Percentiles rank a stretch among this genome's conserved stretches.
These are phyloP conservation scores for Dactylellina drechsleri DNA, from an alignment of 2,329 filamentous ascomycete species.

Conservation along the genomic window DNA sequence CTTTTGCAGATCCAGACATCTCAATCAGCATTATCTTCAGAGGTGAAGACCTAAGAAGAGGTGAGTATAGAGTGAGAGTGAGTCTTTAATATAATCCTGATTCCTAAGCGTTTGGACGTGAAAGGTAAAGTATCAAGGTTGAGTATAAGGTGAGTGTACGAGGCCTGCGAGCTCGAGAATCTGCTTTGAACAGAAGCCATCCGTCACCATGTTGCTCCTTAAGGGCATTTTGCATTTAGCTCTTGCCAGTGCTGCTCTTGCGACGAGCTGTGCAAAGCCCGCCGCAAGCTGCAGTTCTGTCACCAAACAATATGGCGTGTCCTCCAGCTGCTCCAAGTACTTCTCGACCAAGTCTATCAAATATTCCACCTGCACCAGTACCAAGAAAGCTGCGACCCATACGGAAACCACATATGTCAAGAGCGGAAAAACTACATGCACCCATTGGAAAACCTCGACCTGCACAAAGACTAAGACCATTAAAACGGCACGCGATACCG, in stretches of 20 bases:
- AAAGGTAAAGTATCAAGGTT: too few species aligned
- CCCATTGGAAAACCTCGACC: constrained; percentile 6
- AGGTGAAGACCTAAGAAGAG: too few species aligned
- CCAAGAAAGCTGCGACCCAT: neutral
- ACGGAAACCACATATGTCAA: constrained; percentile 13
- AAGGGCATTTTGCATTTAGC: constrained; percentile 8
- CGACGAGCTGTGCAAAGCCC: constrained; percentile 5
- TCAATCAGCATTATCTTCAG: too few species aligned
- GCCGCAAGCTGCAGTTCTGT: constrained; percentile 14
- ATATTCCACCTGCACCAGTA: neutral
- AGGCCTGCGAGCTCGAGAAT: neutral
- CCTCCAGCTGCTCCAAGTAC: constrained; percentile 13
- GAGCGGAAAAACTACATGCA: constrained; percentile 14
- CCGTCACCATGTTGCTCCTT: constrained; percentile 2
- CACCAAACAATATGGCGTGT: neutral
- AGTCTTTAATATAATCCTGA: too few species aligned
- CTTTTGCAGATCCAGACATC: too few species aligned
- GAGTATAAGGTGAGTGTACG: constrained; percentile 1
- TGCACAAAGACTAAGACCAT: constrained; percentile 1
- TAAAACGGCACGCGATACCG: neutral
- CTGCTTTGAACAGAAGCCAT: neutral
- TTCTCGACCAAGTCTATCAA: neutral
- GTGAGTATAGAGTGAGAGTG: too few species aligned
- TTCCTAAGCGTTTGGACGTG: too few species aligned
- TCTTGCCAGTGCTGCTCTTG: constrained; percentile 4